Evolutionary conservation across 169 alveolate species (phyloP), one percentile per base, ranked within the genome.

Genomic region (Miamiensis avidus): DNA sequence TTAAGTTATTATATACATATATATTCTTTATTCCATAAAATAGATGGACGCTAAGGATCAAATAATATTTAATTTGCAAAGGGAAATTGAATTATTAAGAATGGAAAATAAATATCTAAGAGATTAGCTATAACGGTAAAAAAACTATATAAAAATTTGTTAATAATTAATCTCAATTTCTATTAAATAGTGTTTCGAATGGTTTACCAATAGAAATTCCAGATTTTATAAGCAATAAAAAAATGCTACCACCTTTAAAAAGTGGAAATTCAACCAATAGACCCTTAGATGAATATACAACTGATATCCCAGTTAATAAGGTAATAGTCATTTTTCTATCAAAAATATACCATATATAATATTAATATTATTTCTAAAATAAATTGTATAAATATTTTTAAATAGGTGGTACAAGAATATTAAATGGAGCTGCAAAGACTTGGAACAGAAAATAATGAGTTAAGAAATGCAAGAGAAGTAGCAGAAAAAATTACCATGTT

Each of bases 91-190:
- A 33, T 73, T 92, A 28, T 79, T 93, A 4, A 89, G 89, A 69
- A 82, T 91, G 72, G 98, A 95, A 85, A 95, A 95, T 83, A 91
- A 95, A 78, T 95, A 90, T 82, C 75, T 95, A 30, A 95, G 91
- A 74, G 92, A 92, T 33, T 83, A 95, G 73, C 85, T 95, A 25
- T 76, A 84, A 31, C 85, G 91, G 79, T 74, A 93, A 29, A 86
- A 74, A 29, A 94, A 91, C 75, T 89, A 91, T 25, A 83, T 89
- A 65, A 91, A 93, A 28, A 89, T 84, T 73, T 74, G 84, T 65
- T 75, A 30, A 82, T 76, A 85, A 78, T 34, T 73, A 74, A 81
- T 49, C 20, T 49, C 20, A 49, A 49, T 49, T 49, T 20, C 4
- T 49, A 49, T 49, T 49, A 49, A 49, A 49, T 49, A 85, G 91